Evolutionary conservation across 768 basidiomycete species (phyloP), one percentile per base, ranked within the genome.

Genomic region (Hemileccinum impolitum): DNA sequence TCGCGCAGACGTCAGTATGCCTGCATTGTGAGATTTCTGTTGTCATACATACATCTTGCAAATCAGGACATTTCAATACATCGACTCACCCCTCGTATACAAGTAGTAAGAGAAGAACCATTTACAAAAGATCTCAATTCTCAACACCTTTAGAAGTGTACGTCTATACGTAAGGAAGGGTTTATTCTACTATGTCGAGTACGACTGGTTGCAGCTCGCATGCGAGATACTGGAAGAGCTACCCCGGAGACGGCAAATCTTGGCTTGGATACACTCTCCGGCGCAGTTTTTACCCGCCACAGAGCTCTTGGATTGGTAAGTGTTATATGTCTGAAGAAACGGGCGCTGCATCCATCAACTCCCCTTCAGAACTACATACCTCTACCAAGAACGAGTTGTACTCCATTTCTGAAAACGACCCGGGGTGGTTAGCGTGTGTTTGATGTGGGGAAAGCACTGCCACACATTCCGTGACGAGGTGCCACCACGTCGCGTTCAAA

Each of bases 401-500:
- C 26, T 59, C 55, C 64, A 65, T 62, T 36, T 61, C 62, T 66
- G 44, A 6, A 34, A 25, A 9, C 13, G 14, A n/a, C 25, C 8
- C 31, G 3, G 1, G 13, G 3, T 3, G 6, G 12, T 57, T 18
- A 56, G 39, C 34, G 18, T 34, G 12, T 3, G 6, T 43, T 12
- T 14, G 13, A 45, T n/a, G 23, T 14, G 18, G n/a, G 13, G 6
- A 45, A 47, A 17, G 13, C 1, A 23, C 12, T 12, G 32, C 13
- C 4, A 64, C 50, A 81, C 83, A 75, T 68, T 87, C 82, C 0
- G 87, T 87, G 39, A 89, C 84, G 21, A 65, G 75, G 62, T 87
- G 87, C 86, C 85, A 89, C 81, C 83, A 89, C 3, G 85, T 87
- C 5, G 84, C 84, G 53, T 88, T 89, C 46, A 88, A 68, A 0